A percentile compares a stretch with the other conserved stretches of the same genome.
Conservation (phyloP, 352 stramenopile genomes). For the Pythium folliculosum region DNA sequence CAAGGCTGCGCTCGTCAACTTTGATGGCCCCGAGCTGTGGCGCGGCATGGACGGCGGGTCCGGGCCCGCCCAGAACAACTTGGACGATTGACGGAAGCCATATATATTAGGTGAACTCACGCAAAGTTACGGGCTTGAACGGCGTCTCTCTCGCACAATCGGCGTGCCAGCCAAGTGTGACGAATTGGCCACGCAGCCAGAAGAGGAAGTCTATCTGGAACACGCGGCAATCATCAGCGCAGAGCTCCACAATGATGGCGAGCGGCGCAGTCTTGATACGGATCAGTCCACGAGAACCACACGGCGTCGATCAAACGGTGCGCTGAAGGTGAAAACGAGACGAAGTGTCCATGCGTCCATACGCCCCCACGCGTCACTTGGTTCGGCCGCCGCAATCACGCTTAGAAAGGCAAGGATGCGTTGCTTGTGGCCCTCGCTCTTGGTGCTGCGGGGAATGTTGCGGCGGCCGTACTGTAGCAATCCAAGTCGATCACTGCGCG, state of each 20-base stretch:
- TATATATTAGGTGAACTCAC: no score
- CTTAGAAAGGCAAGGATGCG: background rate
- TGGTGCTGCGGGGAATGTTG: background rate
- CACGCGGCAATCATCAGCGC: no score
- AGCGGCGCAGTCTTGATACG: no score
- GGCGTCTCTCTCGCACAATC: no score
- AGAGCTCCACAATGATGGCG: no score
- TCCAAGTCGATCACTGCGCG: background rate
- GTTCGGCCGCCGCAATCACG: background rate
- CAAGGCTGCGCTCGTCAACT: constrained; percentile 73
- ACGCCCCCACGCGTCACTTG: background rate
- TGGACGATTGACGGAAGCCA: no score
- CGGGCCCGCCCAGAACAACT: no score
- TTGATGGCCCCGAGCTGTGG: constrained; percentile 67
- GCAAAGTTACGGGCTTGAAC: no score
- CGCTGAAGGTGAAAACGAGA: background rate
- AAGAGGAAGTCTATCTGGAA: no score
- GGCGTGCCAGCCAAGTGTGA: no score
- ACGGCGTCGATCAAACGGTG: background rate
- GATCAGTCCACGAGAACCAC: background rate
- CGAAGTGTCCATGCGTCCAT: background rate
- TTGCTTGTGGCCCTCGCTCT: background rate
- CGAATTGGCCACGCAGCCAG: no score
- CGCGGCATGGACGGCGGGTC: constrained; percentile 65
- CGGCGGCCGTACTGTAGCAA: background rate